Evolutionary conservation across 768 basidiomycete genomes (phyloP).

Genomic region (Russula sp.): DNA sequence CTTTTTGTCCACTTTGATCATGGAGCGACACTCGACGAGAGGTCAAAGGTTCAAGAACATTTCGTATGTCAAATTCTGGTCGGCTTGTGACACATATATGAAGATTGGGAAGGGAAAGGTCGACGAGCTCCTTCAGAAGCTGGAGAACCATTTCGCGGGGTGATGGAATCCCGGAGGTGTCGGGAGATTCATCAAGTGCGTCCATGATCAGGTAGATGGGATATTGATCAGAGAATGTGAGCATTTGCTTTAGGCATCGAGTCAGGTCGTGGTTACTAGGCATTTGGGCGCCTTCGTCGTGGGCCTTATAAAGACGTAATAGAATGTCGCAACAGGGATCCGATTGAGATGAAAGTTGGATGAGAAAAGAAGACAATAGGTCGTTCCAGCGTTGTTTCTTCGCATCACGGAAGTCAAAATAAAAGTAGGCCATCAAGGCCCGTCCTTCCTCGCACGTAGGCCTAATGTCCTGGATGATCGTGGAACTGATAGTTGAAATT

Average conservation of each 20-base stretch:
- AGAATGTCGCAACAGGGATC: constrained; percentile 1
- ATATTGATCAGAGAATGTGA: neutral
- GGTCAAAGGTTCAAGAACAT: neutral
- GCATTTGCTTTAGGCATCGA: neutral
- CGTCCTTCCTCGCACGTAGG: neutral
- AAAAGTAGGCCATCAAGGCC: neutral
- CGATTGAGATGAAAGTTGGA: neutral
- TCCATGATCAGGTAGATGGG: neutral
- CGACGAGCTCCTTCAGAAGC: constrained; percentile 1
- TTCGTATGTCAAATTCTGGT: neutral
- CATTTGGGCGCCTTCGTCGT: neutral
- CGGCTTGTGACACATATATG: neutral
- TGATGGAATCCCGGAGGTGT: neutral
- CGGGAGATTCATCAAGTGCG: constrained; percentile 9
- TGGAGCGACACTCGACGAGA: neutral
- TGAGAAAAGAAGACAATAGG: neutral
- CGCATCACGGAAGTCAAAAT: neutral
- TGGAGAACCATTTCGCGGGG: neutral
- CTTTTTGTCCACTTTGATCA: neutral
- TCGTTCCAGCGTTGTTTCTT: neutral
- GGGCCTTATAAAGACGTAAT: neutral
- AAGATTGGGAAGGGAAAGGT: neutral
- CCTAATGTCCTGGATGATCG: neutral
- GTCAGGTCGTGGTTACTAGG: neutral
- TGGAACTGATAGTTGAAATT: neutral